Evolutionary conservation across 805 yeast genomes (phyloP), one percentile per base, ranked within the genome.

Genomic region (Osmozyma mogii): DNA sequence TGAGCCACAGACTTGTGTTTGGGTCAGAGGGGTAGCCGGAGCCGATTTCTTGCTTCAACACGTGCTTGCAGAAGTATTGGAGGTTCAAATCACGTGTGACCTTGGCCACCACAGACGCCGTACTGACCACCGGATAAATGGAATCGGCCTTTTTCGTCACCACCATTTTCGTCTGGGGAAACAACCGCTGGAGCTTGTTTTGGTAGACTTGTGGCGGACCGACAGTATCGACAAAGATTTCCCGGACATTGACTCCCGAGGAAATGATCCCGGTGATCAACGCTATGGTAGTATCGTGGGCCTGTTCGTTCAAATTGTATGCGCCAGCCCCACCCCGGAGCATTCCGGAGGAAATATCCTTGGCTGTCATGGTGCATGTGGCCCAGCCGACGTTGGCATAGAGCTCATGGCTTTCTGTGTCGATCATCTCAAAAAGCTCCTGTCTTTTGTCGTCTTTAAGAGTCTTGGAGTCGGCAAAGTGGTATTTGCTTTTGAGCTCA

Each of bases 11-110:
- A n/a, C 71, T 67, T 0, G 99, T 89, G 37, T 74, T 72, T 3
- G 96, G 94, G 54, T 92, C 98, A 3, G 88, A 72, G 0, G 98
- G 97, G 52, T 92, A 92, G 1, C 98, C 98, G 0, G 94, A 83
- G 2, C 98, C 98, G 5, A 61, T 27, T 3, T 25, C 35, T 58
- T 78, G 75, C 30, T 43, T 49, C 8, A 64, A 28, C 35, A 46
- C 25, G 34, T 51, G 38, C 30, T 49, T 38, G 28, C 54, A 54
- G 37, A 46, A 59, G 41, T 52, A 45, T 19, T 56, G 41, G 37
- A 82, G 55, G 24, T 72, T 67, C 26, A 72, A 54, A 52, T 92
- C 99, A 48, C 99, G 70, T 0, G 97, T 87, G 5, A 92, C 98
- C 50, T 92, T 92, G 7, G 99, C 99, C 26, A 88, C 88, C 27